Conservation (phyloP, 2,329 filamentous ascomycete species). For the Botrytis sinoallii region DNA sequence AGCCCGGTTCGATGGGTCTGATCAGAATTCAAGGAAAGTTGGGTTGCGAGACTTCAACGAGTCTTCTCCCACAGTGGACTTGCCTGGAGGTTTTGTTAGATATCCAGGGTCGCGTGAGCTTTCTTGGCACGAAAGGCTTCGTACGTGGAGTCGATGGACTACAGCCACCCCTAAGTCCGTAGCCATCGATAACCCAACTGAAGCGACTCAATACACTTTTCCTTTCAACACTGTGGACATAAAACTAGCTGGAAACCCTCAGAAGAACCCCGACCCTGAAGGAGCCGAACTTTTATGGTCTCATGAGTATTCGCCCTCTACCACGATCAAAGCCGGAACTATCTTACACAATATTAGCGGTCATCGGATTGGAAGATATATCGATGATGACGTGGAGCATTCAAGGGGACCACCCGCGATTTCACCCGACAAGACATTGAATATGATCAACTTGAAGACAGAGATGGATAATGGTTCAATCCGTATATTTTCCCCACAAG, state of each 20-base stretch:
- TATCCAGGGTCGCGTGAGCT: conserved; percentile 26
- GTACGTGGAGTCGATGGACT: conserved; percentile 34
- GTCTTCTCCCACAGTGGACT: neutral
- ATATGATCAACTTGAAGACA: neutral
- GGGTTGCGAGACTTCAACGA: conserved; percentile 20
- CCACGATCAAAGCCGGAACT: conserved; percentile 8
- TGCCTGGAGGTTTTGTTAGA: conserved; percentile 25
- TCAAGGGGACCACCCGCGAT: neutral
- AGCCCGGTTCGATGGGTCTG: conserved; percentile 21
- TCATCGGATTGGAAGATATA: neutral
- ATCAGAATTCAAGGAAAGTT: conserved; percentile 21
- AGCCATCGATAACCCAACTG: neutral
- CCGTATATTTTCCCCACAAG: conserved; percentile 27
- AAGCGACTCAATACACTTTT: neutral
- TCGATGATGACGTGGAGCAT: neutral
- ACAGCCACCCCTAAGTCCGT: conserved; percentile 25
- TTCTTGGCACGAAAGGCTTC: conserved; percentile 34
- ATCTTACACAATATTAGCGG: conserved; percentile 9
- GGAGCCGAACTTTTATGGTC: neutral
- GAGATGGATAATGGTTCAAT: conserved; percentile 5
- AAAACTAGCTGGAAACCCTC: neutral
- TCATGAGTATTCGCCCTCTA: neutral
- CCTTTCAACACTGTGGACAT: neutral
- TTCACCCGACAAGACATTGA: neutral
- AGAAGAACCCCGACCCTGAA: neutral